Evolutionary conservation across 495 filamentous ascomycete species (phyloP).

Genomic region (Cladorrhinum samala): DNA sequence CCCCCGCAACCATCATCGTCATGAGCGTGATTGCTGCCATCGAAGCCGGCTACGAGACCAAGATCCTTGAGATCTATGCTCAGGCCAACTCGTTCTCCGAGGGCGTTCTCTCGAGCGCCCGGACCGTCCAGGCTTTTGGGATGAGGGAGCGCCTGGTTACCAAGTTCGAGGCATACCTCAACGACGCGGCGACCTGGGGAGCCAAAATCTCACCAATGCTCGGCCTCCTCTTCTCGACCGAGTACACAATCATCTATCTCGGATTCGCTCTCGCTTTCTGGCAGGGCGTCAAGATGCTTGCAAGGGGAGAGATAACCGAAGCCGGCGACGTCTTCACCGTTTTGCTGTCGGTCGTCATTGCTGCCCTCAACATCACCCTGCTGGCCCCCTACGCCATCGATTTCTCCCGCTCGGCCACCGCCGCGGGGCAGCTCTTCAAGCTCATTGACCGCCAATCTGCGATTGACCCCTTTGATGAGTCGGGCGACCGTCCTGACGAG

Average conservation of each 20-base stretch:
- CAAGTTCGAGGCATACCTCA: slow-evolving; percentile 70
- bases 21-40: slow-evolving; percentile 64
- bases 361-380: slow-evolving; percentile 77
- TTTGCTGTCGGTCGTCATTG: slow-evolving; percentile 77
- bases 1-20: slow-evolving; percentile 59
- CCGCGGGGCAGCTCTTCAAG: slow-evolving; percentile 78
- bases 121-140: slow-evolving; percentile 82
- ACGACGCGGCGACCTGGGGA: slow-evolving; percentile 65
- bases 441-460: slow-evolving; percentile 82
- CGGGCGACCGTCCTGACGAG: slow-evolving; percentile 61
- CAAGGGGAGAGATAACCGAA: slow-evolving; percentile 52
- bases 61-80: slow-evolving; percentile 65
- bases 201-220: slow-evolving; percentile 61
- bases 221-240: slow-evolving; percentile 66
- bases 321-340: slow-evolving; percentile 60
- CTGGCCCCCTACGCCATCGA: slow-evolving; percentile 76
- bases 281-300: slow-evolving; percentile 76
- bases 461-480: slow-evolving; percentile 65
- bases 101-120: slow-evolving; percentile 82
- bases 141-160: slow-evolving; percentile 75
- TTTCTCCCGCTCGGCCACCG: slow-evolving; percentile 66
- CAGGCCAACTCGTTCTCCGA: slow-evolving; percentile 79
- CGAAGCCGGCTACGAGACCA: slow-evolving; percentile 68
- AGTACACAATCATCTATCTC: slow-evolving; percentile 75
- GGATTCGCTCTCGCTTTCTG: slow-evolving; percentile 90